phyloP scores from a whole-genome alignment of 164 flowering plant genomes.

The Macadamia integrifolia region DNA sequence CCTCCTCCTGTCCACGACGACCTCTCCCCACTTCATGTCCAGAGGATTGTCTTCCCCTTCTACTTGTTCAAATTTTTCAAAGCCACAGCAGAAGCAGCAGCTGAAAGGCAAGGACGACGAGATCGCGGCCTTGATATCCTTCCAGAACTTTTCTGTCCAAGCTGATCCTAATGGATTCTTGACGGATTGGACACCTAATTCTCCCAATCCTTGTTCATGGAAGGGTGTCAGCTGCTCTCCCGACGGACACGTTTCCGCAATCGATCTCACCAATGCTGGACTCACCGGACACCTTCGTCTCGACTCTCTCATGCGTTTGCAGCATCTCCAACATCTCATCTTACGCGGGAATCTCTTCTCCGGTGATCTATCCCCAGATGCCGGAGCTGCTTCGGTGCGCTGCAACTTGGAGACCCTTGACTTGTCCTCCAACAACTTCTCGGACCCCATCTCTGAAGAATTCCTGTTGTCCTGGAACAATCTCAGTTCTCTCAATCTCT shows the following conservation, averaged over 20 bases:
- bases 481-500: conserved; percentile 44
- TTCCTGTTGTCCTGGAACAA: conserved; percentile 31
- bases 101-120: conserved; percentile 8
- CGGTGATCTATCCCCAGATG: conserved; percentile 36
- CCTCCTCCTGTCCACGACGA: background rate
- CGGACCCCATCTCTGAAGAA: conserved; percentile 26
- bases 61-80: too few species aligned
- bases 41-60: background rate
- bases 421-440: conserved; percentile 53
- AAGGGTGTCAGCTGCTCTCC: conserved; percentile 53
- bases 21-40: background rate
- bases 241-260: conserved; percentile 28
- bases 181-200: conserved; percentile 31
- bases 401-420: conserved; percentile 47
- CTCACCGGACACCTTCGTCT: conserved; percentile 46
- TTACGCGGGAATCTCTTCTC: conserved; percentile 52
- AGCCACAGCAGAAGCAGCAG: too few species aligned
- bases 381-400: background rate
- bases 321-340: conserved; percentile 28
- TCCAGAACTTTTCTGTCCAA: conserved; percentile 30
- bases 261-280: conserved; percentile 43
- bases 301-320: conserved; percentile 36
- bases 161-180: conserved; percentile 38
- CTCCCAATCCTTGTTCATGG: conserved; percentile 54
- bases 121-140: conserved; percentile 24